Evolutionary conservation across 805 yeast species (phyloP), one percentile per base, ranked within the genome.

Genomic region (Wickerhamiella dianesei): DNA sequence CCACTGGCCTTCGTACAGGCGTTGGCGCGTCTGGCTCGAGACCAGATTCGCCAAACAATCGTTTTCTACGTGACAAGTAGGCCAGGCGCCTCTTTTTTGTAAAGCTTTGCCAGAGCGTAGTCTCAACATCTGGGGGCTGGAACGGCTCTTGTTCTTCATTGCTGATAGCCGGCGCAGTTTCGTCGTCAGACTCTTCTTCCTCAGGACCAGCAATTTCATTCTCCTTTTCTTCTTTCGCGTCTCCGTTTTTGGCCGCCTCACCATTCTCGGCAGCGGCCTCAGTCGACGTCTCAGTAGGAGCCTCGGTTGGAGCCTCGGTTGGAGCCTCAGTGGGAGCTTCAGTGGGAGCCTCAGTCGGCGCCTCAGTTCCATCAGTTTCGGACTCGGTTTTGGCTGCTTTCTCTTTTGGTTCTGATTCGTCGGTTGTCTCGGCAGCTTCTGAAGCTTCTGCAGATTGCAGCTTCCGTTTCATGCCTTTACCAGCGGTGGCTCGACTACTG

Each of bases 1-100:
- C 80, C 40, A 65, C 67, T 0, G 85, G 71, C 49, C 76, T 77
- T 50, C 95, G 69, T 21, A 80, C 56, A 2, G 80, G 64, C 0
- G 95, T 95, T 17, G 74, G 78, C 0, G 85, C 79, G 37, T 84
- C 79, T 13, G 71, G 63, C 50, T 82, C 81, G 5, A 88, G 61
- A 46, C 68, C 72, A 48, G 70, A 67, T 16, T 74, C 73, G 18
- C 72, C 74, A 58, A 89, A 87, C 42, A 86, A 64, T 2, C 72
- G 74, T 0, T 83, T 71, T 54, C 97, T 72, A 48, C 73, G 71
- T 21, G 76, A 64, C 57, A 95, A 80, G 50, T 83, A 74, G 45
- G 81, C 79, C 14, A 89, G 85, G 48, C 96, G 67, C 0, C 82
- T 74, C 50, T 80, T 80, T 0, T 95, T 82, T 0, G 52, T 53